These are phyloP conservation scores for Fomitopsis serialis DNA, from an alignment of 768 basidiomycete species.

Conservation along the genomic window DNA sequence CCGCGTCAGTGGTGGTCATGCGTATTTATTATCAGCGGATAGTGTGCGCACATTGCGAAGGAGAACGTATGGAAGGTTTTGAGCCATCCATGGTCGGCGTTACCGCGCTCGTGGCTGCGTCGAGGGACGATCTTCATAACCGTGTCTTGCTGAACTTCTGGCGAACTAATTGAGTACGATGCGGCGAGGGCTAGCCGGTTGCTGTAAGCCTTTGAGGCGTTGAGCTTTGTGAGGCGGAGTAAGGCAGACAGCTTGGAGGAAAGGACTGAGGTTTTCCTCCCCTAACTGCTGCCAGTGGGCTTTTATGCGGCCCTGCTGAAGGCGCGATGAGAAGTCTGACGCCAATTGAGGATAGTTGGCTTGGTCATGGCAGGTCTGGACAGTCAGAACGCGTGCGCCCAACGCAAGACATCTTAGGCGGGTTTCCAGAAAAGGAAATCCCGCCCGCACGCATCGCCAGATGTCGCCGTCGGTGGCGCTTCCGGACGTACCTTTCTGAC, in stretches of 20 bases:
- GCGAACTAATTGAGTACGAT: slow-evolving; percentile 1
- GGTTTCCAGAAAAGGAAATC: slow-evolving; percentile 4
- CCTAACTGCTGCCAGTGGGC: background rate
- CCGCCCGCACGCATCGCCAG: slow-evolving; percentile 12
- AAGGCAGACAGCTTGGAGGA: slow-evolving; percentile 8
- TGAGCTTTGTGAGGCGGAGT: slow-evolving; percentile 1
- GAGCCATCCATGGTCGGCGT: slow-evolving; percentile 53
- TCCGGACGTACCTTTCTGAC: background rate
- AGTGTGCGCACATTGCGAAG: slow-evolving; percentile 53
- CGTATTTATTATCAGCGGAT: background rate
- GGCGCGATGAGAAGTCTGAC: background rate
- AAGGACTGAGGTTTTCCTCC: background rate
- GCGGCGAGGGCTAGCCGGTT: background rate
- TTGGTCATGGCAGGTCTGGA: background rate
- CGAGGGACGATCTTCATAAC: slow-evolving; percentile 27
- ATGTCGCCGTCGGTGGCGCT: background rate
- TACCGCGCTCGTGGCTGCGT: slow-evolving; percentile 36
- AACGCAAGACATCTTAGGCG: background rate
- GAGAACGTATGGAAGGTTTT: slow-evolving; percentile 69
- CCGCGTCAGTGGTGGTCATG: background rate
- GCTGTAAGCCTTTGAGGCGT: background rate
- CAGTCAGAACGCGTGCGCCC: background rate
- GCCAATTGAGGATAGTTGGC: background rate
- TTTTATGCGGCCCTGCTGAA: background rate
- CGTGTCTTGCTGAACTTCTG: background rate